Percentiles rank a stretch among this genome's conserved stretches.
These are phyloP conservation scores for Babesia microti DNA, from an alignment of 169 alveolate species.

Conservation along the genomic window DNA sequence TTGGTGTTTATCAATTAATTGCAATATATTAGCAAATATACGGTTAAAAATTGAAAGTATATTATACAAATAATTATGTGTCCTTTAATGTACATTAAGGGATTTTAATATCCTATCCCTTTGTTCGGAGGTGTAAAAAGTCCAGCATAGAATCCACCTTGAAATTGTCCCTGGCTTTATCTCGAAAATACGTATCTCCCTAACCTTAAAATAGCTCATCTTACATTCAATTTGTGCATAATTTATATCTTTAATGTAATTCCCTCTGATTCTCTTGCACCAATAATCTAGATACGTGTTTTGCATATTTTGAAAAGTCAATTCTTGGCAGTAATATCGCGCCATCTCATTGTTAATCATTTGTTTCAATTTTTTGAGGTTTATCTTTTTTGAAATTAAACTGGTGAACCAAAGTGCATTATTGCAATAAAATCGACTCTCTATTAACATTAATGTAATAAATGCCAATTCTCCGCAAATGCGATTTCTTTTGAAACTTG, in stretches of 20 bases:
- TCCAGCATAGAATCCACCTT: conserved; percentile 62
- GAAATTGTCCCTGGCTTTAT: conserved; percentile 47
- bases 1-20: too few relatives aligned
- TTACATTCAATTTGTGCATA: too few relatives aligned
- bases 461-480: conserved; percentile 60
- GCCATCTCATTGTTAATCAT: conserved; percentile 52
- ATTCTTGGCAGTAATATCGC: conserved; percentile 25
- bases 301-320: too few relatives aligned
- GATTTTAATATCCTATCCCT: conserved; percentile 17
- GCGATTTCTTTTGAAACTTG: too few relatives aligned
- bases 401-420: conserved; percentile 61
- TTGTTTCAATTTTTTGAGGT: conserved; percentile 49
- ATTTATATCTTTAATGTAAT: too few relatives aligned
- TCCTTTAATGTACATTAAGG: too few relatives aligned
- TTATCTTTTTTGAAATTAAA: conserved; percentile 44
- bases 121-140: conserved; percentile 50
- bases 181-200: conserved; percentile 53
- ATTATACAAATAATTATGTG: too few relatives aligned
- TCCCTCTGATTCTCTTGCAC: too few relatives aligned
- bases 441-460: conserved; percentile 51
- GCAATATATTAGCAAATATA: too few relatives aligned
- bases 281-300: too few relatives aligned
- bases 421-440: conserved; percentile 40
- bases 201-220: too few relatives aligned
- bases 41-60: too few relatives aligned